Evolutionary conservation across 2,329 filamentous ascomycete genomes (phyloP), one percentile per base, ranked within the genome.

Genomic region (Lachnellula arida): DNA sequence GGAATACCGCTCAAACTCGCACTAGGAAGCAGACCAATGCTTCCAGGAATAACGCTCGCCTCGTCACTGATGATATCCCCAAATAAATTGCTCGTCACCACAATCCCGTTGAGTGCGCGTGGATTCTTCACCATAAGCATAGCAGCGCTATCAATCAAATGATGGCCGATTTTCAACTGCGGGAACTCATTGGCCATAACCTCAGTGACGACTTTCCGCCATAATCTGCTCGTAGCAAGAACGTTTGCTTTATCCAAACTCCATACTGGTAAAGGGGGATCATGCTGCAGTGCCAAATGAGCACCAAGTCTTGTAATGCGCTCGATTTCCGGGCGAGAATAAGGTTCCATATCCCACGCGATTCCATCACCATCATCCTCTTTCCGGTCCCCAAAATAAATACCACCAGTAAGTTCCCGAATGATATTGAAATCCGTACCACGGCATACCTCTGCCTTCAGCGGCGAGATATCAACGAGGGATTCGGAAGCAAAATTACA

Each of bases 41-140:
- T 91, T 15, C 93, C 93, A 3, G 93, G 91, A 65, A 97, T 97
- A 50, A 96, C 92, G 66, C 88, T 92, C 4, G 93, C 92, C 80
- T 97, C 93, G 71, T 97, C 93, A 70, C 84, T 89, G 70, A 99
- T 91, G 70, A 97, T 97, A 73, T 97, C 93, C 60, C 93, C 94
- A 71, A 96, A 96, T 65, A 97, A 72, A 74, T 97, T 99, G 78
- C 87, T 92, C 12, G 92, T 96, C 61, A 97, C 86, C 47, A 97
- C 83, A 37, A 97, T 85, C 53, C 93, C 94, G 72, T 97, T 97
- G 52, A 97, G 79, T 22, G 85, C 83, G 11, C 86, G 80, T 9
- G 93, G 93, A 75, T 92, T 93, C 86, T 96, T 97, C 70, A 97
- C 83, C 88, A 97, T 91, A 65, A 97, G 78, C 92, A 97, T 97